These are phyloP conservation scores for Pseudopediastrum boryanum DNA, from an alignment of 139 green algal genomes.

Conservation along the genomic window DNA sequence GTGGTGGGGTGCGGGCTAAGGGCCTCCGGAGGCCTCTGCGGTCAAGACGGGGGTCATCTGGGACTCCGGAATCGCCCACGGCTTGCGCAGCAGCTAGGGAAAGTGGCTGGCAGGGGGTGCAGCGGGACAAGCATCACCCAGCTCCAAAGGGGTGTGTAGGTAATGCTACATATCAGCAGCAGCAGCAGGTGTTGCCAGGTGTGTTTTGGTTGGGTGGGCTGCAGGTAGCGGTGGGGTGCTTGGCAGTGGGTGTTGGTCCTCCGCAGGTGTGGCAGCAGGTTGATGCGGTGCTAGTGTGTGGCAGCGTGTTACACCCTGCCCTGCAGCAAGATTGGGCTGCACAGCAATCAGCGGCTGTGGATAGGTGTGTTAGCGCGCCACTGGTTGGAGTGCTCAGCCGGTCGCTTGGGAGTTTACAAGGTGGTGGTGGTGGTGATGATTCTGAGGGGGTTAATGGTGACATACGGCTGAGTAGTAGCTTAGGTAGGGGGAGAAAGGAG, in stretches of 20 bases:
- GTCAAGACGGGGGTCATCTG: no score
- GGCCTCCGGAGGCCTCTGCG: not conserved
- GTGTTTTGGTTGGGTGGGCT: constrained; percentile 48
- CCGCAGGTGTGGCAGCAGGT: constrained; percentile 60
- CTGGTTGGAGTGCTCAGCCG: no score
- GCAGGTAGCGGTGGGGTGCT: constrained; percentile 51
- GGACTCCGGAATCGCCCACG: no score
- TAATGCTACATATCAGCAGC: not conserved
- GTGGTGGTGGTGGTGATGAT: no score
- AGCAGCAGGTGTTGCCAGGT: constrained; percentile 7
- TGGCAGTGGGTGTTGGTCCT: constrained; percentile 51
- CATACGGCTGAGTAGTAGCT: no score
- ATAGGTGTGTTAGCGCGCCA: no score
- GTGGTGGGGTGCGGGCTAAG: not conserved
- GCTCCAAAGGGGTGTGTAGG: constrained; percentile 33
- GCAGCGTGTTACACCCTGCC: constrained; percentile 31
- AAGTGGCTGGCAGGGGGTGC: not conserved
- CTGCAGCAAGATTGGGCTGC: constrained; percentile 32
- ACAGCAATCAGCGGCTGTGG: no score
- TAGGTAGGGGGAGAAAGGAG: no score
- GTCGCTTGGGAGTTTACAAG: no score
- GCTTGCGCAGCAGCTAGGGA: no score
- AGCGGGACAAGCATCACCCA: constrained; percentile 40
- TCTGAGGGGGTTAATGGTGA: no score
- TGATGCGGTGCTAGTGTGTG: constrained; percentile 72